Evolutionary conservation across 2,329 filamentous ascomycete species (phyloP).

Genomic region (Aspergillus versicolor): DNA sequence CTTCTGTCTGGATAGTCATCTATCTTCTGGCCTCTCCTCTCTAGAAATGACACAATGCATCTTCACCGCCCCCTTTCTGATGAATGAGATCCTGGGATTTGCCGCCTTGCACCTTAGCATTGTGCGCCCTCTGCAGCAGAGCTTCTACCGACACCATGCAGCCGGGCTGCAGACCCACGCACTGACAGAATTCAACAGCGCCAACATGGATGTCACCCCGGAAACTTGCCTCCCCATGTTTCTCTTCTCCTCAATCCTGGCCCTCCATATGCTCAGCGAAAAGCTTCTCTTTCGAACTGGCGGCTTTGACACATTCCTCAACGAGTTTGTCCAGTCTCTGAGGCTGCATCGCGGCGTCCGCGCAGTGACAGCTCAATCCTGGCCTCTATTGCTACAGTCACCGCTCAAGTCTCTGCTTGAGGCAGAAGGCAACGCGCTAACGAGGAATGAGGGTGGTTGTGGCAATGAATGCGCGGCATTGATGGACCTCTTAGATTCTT

Average conservation of each 20-base stretch:
- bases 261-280: slow-evolving; percentile 15
- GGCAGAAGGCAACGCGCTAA: not conserved
- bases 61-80: slow-evolving; percentile 40
- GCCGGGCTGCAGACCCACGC: slow-evolving; percentile 35
- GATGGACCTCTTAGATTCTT: not conserved
- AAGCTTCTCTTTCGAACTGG: slow-evolving; percentile 9
- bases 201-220: not conserved
- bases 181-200: slow-evolving; percentile 14
- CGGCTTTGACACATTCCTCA: slow-evolving; percentile 12
- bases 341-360: slow-evolving; percentile 14
- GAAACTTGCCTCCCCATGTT: slow-evolving; percentile 15
- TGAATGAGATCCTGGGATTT: slow-evolving; percentile 49
- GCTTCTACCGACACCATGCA: slow-evolving; percentile 26
- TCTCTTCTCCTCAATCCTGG: slow-evolving; percentile 18
- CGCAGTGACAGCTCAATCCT: slow-evolving; percentile 2
- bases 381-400: slow-evolving; percentile 6
- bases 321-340: slow-evolving; percentile 13
- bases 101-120: slow-evolving; percentile 45
- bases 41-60: not conserved
- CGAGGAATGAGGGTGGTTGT: not conserved
- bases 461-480: not conserved
- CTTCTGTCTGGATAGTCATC: not conserved
- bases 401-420: not conserved
- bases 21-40: not conserved
- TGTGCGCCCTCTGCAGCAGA: slow-evolving; percentile 37